Evolutionary conservation across 2,329 filamentous ascomycete genomes (phyloP).

Genomic region (Hypoxylon sp.): DNA sequence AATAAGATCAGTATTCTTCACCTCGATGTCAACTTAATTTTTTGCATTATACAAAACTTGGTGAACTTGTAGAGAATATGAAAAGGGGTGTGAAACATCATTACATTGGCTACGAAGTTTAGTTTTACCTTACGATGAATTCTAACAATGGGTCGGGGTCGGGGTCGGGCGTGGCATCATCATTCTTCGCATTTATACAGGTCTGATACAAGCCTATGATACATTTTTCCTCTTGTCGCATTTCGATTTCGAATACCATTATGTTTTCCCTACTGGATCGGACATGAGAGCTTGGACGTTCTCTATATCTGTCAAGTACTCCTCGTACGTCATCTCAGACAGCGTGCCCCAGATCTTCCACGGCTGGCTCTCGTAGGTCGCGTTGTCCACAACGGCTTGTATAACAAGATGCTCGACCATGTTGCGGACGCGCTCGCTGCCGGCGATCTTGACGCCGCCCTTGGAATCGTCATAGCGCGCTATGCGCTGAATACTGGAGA

Average conservation of each 20-base stretch:
- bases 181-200: constrained; percentile 23
- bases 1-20: not conserved
- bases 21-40: not conserved
- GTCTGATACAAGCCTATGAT: constrained; percentile 22
- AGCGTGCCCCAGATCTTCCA: constrained; percentile 79
- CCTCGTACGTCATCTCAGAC: constrained; percentile 66
- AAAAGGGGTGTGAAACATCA: not conserved
- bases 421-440: constrained; percentile 66
- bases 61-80: not conserved
- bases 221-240: constrained; percentile 10
- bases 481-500: constrained; percentile 70
- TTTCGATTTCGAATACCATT: constrained; percentile 1
- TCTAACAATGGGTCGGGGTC: not conserved
- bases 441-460: constrained; percentile 60
- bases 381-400: constrained; percentile 63
- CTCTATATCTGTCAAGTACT: constrained; percentile 52
- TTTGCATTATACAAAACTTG: not conserved
- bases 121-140: not conserved
- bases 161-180: not conserved
- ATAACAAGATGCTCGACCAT: constrained; percentile 77
- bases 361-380: constrained; percentile 63
- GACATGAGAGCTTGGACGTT: constrained; percentile 28
- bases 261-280: constrained; percentile 27
- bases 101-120: not conserved
- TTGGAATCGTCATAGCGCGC: constrained; percentile 57